These are phyloP conservation scores for Pneumocystis wakefieldiae DNA, from an alignment of 1,139 yeast genomes.

Conservation along the genomic window DNA sequence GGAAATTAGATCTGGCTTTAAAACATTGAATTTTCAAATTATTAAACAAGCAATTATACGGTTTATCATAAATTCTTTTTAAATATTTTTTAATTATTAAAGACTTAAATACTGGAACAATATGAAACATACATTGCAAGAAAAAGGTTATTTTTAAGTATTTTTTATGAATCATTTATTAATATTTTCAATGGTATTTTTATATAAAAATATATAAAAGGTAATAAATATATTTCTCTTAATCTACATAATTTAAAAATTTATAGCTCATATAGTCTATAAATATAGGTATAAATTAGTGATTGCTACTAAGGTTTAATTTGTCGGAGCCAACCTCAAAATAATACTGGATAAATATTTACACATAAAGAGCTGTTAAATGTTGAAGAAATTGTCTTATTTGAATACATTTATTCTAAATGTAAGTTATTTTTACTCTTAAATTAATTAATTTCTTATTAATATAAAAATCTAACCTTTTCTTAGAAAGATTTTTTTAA, in stretches of 20 bases:
- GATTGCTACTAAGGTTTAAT: not conserved
- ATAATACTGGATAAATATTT: not conserved
- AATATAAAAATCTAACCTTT: not conserved
- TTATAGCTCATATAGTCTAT: not conserved
- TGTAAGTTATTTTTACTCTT: not conserved
- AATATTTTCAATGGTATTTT: no score
- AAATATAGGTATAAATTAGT: not conserved
- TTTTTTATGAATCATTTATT: not conserved
- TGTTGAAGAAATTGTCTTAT: not conserved
- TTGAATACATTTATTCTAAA: not conserved
- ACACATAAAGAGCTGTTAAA: not conserved
- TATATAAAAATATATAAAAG: not conserved
- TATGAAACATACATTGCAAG: not conserved
- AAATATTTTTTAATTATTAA: not conserved
- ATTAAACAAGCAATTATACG: not conserved
- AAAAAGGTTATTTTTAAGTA: not conserved
- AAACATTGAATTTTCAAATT: not conserved
- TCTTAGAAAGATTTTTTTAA: not conserved
- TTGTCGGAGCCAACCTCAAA: not conserved
- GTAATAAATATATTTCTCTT: not conserved
- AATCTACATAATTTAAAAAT: not conserved
- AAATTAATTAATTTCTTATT: not conserved
- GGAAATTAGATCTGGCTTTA: not conserved
- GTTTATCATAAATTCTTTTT: not conserved
- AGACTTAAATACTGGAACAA: not conserved